Evolutionary conservation across 2,329 filamentous ascomycete genomes (phyloP).

Genomic region (Phialocephala sp.): DNA sequence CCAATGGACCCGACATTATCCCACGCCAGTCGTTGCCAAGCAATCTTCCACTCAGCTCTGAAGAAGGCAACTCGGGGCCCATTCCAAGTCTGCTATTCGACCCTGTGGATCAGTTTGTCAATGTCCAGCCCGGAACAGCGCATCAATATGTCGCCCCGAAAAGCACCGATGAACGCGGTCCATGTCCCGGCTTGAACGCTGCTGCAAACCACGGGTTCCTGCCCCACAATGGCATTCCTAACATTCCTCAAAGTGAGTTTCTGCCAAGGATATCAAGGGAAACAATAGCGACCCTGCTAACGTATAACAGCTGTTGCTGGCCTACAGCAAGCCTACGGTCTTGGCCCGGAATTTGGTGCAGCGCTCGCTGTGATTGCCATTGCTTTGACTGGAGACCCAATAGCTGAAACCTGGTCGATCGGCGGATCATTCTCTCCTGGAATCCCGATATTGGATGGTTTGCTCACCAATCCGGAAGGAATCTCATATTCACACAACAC

Average conservation of each 20-base stretch:
- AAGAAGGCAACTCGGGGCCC: no score
- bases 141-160: background rate
- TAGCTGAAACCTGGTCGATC: background rate
- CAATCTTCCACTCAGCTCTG: no score
- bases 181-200: conserved; percentile 8
- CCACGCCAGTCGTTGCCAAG: no score
- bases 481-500: conserved; percentile 4
- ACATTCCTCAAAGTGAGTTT: background rate
- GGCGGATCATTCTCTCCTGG: background rate
- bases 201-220: conserved; percentile 4
- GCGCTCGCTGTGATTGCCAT: background rate
- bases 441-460: background rate
- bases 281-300: background rate
- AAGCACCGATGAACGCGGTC: background rate
- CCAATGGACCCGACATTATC: no score
- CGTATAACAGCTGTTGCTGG: background rate
- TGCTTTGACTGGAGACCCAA: background rate
- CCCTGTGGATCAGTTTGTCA: background rate
- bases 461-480: background rate
- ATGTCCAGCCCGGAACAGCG: background rate
- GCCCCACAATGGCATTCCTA: background rate
- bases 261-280: background rate
- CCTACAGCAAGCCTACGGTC: background rate
- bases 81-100: no score
- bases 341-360: background rate